Evolutionary conservation across 2,329 filamentous ascomycete genomes (phyloP), one percentile per base, ranked within the genome.

Genomic region (Fusarium sp.): DNA sequence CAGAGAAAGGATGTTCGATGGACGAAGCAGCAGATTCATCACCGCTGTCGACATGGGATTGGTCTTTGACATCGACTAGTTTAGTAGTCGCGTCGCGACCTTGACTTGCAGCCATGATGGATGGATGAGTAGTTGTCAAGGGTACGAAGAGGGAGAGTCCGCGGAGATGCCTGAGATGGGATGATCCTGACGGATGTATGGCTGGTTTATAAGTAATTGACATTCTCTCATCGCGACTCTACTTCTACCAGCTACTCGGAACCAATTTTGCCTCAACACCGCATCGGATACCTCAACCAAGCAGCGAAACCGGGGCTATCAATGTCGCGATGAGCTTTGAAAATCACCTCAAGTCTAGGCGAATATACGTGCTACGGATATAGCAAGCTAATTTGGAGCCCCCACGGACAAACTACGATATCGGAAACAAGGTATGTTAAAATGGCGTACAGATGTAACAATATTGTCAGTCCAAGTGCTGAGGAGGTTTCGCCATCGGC

Each of bases 1-100:
- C 84, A 0, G 82, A 78, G 69, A 89, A 89, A 37, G 80, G 57
- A 46, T 84, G 81, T n/a, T 79, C 77, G 3, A 76, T 67, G 1
- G 69, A 62, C 0, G 76, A 74, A 9, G 64, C 57, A 23, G 67
- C 66, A 16, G 69, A 69, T 39, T 70, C 69, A 39, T 71, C 73
- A 8, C 73, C 65, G 5, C 73, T 75, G 50, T 75, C 73, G 44
- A 25, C 50, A 4, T 58, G 69, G 16, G 53, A 26, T 23, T 52
- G 54, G 26, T 73, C 67, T 3, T 63, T 52, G 18, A 51, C 52
- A 1, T 66, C 44, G 51, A 65, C 41, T 43, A 72, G 56, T 12
- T 66, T 72, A 9, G 55, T 64, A 57, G 69, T 61, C 46, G 50
- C 31, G 39, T 52, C 59, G 30, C 60, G 50, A 42, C 46, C 48